phyloP scores from a whole-genome alignment of 108 stramenopile genomes.

The Schizochytrium sp. region DNA sequence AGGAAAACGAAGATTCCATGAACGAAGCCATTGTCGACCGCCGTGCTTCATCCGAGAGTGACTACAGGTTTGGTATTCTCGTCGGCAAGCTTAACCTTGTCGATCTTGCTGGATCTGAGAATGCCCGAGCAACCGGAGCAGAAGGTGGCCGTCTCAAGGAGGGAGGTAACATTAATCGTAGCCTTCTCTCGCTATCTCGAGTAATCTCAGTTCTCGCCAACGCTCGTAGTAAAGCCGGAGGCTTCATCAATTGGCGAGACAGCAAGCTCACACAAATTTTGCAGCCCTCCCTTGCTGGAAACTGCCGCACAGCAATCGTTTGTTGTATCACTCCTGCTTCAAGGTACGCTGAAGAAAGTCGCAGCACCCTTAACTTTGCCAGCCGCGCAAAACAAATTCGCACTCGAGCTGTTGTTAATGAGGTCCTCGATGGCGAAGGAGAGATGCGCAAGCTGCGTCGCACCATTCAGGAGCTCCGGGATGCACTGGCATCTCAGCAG shows the following conservation, averaged over 20 bases:
- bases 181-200: constrained; percentile 86
- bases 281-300: constrained; percentile 95
- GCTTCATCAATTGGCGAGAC: constrained; percentile 79
- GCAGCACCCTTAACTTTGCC: constrained; percentile 93
- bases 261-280: constrained; percentile 95
- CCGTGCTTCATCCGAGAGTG: constrained; percentile 1
- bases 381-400: constrained; percentile 77
- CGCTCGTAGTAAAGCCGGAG: constrained; percentile 68
- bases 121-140: constrained; percentile 78
- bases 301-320: constrained; percentile 92
- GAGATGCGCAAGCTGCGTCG: constrained; percentile 53
- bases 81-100: constrained; percentile 77
- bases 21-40: not conserved
- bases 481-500: constrained; percentile 20
- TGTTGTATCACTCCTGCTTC: constrained; percentile 92
- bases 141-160: constrained; percentile 96
- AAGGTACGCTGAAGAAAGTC: constrained; percentile 91
- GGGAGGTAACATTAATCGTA: constrained; percentile 97
- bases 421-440: constrained; percentile 58
- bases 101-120: constrained; percentile 79
- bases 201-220: constrained; percentile 82
- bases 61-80: constrained; percentile 62
- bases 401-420: constrained; percentile 44
- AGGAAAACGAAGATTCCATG: not conserved
- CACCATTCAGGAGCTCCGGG: constrained; percentile 23